Evolutionary conservation across 768 basidiomycete species (phyloP).

Genomic region (Kwoniella mangroviensis): DNA sequence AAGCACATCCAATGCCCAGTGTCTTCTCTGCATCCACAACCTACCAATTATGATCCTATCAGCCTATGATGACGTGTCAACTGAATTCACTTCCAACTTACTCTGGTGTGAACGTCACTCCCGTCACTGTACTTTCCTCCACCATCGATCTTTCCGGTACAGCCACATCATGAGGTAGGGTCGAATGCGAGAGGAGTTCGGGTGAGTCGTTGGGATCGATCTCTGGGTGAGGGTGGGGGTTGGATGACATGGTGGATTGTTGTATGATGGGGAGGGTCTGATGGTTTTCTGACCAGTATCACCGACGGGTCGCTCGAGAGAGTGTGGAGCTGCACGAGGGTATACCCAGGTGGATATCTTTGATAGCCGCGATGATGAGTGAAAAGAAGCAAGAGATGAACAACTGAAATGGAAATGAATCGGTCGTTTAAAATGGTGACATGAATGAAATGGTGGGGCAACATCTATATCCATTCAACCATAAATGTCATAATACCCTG

Average conservation of each 20-base stretch:
- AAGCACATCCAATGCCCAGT: conserved; percentile 56
- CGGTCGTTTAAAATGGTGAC: too few relatives aligned
- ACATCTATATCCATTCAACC: neutral
- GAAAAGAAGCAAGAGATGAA: neutral
- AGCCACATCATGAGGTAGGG: conserved; percentile 26
- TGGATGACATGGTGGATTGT: neutral
- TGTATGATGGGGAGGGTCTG: neutral
- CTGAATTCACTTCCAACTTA: conserved; percentile 24
- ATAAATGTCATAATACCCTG: neutral
- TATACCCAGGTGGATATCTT: too few relatives aligned
- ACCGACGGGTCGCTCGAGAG: too few relatives aligned
- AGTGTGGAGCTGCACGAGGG: too few relatives aligned
- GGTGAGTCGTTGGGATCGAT: conserved; percentile 21
- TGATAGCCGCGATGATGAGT: too few relatives aligned
- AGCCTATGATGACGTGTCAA: neutral
- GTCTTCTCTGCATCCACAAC: conserved; percentile 52
- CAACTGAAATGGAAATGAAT: neutral
- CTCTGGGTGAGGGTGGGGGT: neutral
- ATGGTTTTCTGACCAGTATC: neutral
- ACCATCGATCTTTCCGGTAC: conserved; percentile 53
- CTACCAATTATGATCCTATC: conserved; percentile 16
- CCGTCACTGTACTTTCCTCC: conserved; percentile 51
- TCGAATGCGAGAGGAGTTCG: conserved; percentile 29
- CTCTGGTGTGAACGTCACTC: conserved; percentile 54
- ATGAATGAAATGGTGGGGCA: neutral